Conservation (phyloP, 1,284 basidiomycete species). For the Peniophora sp. region DNA sequence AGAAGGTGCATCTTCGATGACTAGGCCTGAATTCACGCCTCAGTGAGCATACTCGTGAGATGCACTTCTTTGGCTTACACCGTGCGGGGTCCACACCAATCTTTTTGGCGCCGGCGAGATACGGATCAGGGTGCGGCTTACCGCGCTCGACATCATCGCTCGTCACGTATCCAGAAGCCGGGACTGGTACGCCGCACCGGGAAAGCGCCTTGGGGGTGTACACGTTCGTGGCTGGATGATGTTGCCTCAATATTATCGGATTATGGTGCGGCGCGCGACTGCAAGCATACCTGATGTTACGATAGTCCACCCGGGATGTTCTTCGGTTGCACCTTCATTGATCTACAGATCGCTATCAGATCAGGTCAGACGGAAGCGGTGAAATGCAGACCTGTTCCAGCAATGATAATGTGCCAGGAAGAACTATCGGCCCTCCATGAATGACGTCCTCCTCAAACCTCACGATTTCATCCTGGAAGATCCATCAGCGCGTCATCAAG, state of each 20-base stretch:
- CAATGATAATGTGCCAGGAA: conserved; percentile 46
- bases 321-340: conserved; percentile 19
- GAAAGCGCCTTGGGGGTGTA: conserved; percentile 60
- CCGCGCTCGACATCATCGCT: conserved; percentile 68
- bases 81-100: conserved; percentile 40
- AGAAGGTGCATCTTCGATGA: conserved; percentile 80
- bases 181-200: conserved; percentile 48
- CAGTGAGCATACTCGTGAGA: too few species aligned
- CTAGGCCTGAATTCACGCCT: conserved; percentile 70
- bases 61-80: conserved; percentile 33
- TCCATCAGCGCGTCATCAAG: background rate
- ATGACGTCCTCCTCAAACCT: conserved; percentile 64
- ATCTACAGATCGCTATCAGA: conserved; percentile 18
- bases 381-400: conserved; percentile 33
- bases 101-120: conserved; percentile 52
- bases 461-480: conserved; percentile 44
- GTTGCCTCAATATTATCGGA: too few species aligned
- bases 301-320: conserved; percentile 56
- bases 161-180: conserved; percentile 54
- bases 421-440: conserved; percentile 44
- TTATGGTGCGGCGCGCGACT: background rate
- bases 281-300: conserved; percentile 60
- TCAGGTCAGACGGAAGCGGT: too few species aligned
- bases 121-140: conserved; percentile 80
- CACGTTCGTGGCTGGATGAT: conserved; percentile 48